A percentile compares a stretch with the other conserved stretches of the same genome.
Conservation (phyloP, 441 rosid genomes). For the Corymbia calophylla region DNA sequence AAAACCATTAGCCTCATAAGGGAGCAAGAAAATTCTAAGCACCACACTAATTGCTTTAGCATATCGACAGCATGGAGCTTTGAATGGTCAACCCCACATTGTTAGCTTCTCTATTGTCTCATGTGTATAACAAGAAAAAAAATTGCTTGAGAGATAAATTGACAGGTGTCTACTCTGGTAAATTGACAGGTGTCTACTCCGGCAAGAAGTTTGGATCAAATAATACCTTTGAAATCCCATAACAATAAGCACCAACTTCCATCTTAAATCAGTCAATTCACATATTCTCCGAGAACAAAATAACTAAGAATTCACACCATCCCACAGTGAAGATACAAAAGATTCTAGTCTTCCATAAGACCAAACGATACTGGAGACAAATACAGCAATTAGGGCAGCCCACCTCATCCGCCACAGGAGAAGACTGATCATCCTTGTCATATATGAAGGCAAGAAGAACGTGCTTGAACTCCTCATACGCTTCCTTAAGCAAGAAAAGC, state of each 20-base stretch:
- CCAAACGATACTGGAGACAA: neutral
- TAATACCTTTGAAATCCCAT: neutral
- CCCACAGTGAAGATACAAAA: neutral
- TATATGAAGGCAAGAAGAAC: constrained; percentile 87
- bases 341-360: neutral
- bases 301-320: neutral
- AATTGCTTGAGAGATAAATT: neutral
- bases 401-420: constrained; percentile 94
- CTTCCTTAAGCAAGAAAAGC: constrained; percentile 74
- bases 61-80: neutral
- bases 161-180: neutral
- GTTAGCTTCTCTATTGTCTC: neutral
- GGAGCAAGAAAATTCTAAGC: neutral
- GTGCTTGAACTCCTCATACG: constrained; percentile 97
- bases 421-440: constrained; percentile 66
- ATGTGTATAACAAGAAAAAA: neutral
- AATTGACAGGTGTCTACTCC: neutral
- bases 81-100: neutral
- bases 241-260: neutral
- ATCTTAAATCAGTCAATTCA: neutral
- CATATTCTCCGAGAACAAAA: neutral
- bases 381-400: neutral
- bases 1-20: neutral
- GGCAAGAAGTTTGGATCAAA: neutral
- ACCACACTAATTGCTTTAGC: neutral